Evolutionary conservation across 1,284 basidiomycete genomes (phyloP).

Genomic region (Ustilago sp.): DNA sequence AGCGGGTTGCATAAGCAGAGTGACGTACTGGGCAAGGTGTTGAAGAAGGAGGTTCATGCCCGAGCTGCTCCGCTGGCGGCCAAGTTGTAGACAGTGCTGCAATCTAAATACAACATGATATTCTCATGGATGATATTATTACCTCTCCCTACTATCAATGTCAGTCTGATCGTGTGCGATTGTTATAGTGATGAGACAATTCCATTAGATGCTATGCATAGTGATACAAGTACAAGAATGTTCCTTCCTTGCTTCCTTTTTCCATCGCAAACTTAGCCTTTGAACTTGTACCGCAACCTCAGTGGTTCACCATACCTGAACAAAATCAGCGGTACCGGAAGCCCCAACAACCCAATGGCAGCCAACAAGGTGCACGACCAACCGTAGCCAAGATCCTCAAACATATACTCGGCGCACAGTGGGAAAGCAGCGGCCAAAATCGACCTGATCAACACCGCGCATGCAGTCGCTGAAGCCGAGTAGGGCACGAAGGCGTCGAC

Average conservation of each 20-base stretch:
- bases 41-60: constrained; percentile 4
- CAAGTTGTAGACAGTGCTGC: neutral
- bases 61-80: neutral
- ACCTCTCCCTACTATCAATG: neutral
- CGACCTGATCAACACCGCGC: constrained; percentile 67
- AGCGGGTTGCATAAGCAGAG: neutral
- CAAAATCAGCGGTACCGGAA: constrained; percentile 71
- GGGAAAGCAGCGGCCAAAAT: constrained; percentile 71
- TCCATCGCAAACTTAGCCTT: constrained; percentile 21
- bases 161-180: neutral
- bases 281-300: constrained; percentile 56
- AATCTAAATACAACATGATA: too few relatives aligned
- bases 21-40: constrained; percentile 14
- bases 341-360: constrained; percentile 67
- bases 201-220: neutral
- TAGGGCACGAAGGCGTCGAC: constrained; percentile 72
- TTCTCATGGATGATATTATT: neutral
- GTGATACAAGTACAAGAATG: constrained; percentile 22
- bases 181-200: neutral
- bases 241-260: neutral
- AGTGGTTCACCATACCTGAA: constrained; percentile 70
- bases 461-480: constrained; percentile 71
- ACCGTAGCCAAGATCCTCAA: constrained; percentile 71
- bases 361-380: constrained; percentile 70
- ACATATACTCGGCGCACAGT: constrained; percentile 71